phyloP scores from a whole-genome alignment of 768 basidiomycete genomes.

The Pisolithus microcarpus region DNA sequence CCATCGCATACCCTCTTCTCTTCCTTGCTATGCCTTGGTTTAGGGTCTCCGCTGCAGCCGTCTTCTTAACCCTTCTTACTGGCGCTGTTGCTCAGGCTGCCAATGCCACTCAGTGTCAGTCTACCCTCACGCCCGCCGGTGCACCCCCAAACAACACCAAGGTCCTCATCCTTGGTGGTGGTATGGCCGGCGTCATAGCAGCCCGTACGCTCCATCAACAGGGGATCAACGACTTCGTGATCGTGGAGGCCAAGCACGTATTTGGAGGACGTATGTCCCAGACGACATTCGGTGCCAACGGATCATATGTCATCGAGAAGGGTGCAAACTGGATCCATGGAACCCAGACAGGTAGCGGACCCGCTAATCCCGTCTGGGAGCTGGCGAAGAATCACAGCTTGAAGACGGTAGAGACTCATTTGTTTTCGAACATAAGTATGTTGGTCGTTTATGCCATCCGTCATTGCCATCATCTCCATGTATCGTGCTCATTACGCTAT shows the following conservation, averaged over 20 bases:
- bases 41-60: background rate
- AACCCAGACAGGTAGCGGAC: slow-evolving; percentile 40
- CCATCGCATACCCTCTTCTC: background rate
- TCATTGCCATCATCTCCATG: background rate
- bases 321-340: slow-evolving; percentile 62
- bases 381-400: slow-evolving; percentile 52
- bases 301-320: slow-evolving; percentile 40
- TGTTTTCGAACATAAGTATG: background rate
- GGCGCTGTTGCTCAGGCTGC: slow-evolving; percentile 4
- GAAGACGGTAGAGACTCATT: slow-evolving; percentile 36
- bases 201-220: slow-evolving; percentile 50
- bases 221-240: slow-evolving; percentile 50
- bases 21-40: slow-evolving; percentile 10
- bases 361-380: slow-evolving; percentile 52
- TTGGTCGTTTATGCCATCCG: background rate
- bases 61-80: slow-evolving; percentile 1
- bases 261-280: slow-evolving; percentile 56
- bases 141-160: slow-evolving; percentile 15
- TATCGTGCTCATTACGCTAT: background rate
- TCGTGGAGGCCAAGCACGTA: slow-evolving; percentile 52
- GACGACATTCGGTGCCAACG: slow-evolving; percentile 34
- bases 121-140: background rate
- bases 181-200: slow-evolving; percentile 58
- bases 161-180: slow-evolving; percentile 60
- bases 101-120: background rate